Conservation (phyloP, 192 early-diverging fungal species). For the Lobosporangium transversale region DNA sequence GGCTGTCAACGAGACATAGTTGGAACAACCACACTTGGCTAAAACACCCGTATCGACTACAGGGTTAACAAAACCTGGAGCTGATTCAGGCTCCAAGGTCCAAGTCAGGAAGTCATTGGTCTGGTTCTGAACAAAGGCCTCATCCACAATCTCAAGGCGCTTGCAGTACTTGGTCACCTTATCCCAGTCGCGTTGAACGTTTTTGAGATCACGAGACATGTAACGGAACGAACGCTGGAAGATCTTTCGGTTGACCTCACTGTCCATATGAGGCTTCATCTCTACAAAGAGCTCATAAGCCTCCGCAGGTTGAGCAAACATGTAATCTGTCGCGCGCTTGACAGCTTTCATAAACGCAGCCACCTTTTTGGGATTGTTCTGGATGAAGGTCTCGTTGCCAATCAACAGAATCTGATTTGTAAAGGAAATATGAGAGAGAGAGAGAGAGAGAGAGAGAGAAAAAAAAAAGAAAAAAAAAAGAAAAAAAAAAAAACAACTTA, state of each 20-base stretch:
- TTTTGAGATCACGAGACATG: conserved; percentile 67
- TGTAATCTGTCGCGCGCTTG: conserved; percentile 59
- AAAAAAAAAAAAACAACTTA: conserved; percentile 19
- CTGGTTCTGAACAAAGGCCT: conserved; percentile 64
- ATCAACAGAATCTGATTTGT: conserved; percentile 65
- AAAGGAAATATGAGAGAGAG: neutral
- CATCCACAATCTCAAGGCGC: conserved; percentile 65
- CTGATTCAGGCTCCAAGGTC: conserved; percentile 31
- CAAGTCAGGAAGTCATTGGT: conserved; percentile 69
- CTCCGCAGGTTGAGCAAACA: conserved; percentile 60
- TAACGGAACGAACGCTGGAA: conserved; percentile 69
- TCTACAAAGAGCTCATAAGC: conserved; percentile 65
- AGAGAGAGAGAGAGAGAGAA: neutral
- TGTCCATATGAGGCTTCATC: conserved; percentile 67
- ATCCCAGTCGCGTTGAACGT: conserved; percentile 72
- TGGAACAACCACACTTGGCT: conserved; percentile 11
- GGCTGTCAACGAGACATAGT: neutral
- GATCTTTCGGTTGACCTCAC: conserved; percentile 65
- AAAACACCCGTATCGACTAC: conserved; percentile 55
- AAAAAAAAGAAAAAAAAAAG: neutral
- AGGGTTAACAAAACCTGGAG: conserved; percentile 32
- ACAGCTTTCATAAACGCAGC: conserved; percentile 64
- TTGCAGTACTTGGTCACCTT: conserved; percentile 72
- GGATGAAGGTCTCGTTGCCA: conserved; percentile 67
- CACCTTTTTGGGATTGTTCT: conserved; percentile 66